These are phyloP conservation scores for Colletotrichum filicis DNA, from an alignment of 2,329 filamentous ascomycete genomes.

Conservation along the genomic window DNA sequence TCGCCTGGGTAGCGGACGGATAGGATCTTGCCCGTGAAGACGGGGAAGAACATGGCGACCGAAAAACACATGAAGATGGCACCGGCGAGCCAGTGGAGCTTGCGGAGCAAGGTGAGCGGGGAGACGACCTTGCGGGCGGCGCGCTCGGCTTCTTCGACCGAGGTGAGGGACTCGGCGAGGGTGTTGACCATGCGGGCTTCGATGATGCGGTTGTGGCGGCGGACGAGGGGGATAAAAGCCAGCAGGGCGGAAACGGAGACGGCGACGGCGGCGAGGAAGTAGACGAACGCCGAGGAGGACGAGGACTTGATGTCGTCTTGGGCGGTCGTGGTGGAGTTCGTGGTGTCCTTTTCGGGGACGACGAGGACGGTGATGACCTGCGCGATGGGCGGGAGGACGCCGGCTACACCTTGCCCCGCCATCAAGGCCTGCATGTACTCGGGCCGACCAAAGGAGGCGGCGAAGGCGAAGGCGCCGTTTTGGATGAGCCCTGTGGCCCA, in stretches of 20 bases:
- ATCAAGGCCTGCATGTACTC: constrained; percentile 98
- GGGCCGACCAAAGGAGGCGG: constrained; percentile 82
- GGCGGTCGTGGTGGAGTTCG: constrained; percentile 22
- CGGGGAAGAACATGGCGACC: constrained; percentile 93
- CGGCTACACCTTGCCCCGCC: constrained; percentile 91
- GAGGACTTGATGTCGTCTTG: constrained; percentile 42
- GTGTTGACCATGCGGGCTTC: constrained; percentile 59
- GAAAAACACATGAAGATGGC: constrained; percentile 84
- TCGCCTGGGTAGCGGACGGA: constrained; percentile 48
- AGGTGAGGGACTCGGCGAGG: constrained; percentile 61
- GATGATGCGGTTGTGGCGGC: constrained; percentile 65
- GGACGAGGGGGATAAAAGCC: constrained; percentile 79
- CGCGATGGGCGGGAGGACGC: constrained; percentile 87
- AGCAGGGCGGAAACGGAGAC: constrained; percentile 78
- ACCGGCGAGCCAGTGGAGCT: constrained; percentile 82
- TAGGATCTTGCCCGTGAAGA: constrained; percentile 79
- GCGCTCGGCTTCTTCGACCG: constrained; percentile 64
- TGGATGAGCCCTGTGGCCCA: constrained; percentile 87
- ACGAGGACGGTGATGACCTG: constrained; percentile 87
- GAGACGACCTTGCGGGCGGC: constrained; percentile 60
- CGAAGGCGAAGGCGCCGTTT: constrained; percentile 94
- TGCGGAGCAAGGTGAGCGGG: constrained; percentile 75
- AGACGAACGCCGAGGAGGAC: constrained; percentile 83
- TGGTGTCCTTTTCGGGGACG: constrained; percentile 54
- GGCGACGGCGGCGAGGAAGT: constrained; percentile 87